Base-by-base conservation (phyloP, 306 rosid species). In the Gillenia trifoliata region DNA sequence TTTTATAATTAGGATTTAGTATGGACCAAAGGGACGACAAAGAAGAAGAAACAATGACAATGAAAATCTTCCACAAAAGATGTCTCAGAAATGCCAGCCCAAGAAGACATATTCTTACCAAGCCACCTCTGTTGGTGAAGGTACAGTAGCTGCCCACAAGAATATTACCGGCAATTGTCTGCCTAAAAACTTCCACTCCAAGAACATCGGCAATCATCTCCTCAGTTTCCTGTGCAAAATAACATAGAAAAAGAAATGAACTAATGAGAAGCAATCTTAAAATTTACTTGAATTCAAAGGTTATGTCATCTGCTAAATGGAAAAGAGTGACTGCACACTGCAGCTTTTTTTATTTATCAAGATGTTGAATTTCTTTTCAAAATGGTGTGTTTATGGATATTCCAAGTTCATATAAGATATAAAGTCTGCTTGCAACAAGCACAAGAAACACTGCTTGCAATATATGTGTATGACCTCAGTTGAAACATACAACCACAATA, bases 121-220 rank as follows among this genome's bases (percentile, higher is more conserved):
- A 73, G 77, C 97, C 98, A 81, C 98, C 98, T 80, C 71, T 90
- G 38, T 94, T 94, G 52, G 98, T 87, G 80, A 94, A 84, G 80
- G 90, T 78, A 56, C 98, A 94, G 81, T 71, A 90, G 76, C 98
- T 94, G 20, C 98, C 98, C 15, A 94, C 98, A 41, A 94, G 96
- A 60, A 88, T 86, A 45, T 94, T 94, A 13, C 95, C 97, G 2
- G 98, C 98, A 68, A 94, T 84, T 12, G 97, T 91, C 82, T 94
- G 97, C 84, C 97, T 85, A 82, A 94, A 94, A 72, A 94, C 98
- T 81, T 94, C 98, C 25, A 94, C 97, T 71, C 97, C 97, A 23
- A 94, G 96, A 70, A 91, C 96, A 81, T 94, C 98, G 1, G 98
- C 86, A 29, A 94, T 92, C 84, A 94, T 80, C 75, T 94, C 96